These are phyloP conservation scores for Glutinoglossum americanum DNA, from an alignment of 495 filamentous ascomycete species.

Conservation along the genomic window DNA sequence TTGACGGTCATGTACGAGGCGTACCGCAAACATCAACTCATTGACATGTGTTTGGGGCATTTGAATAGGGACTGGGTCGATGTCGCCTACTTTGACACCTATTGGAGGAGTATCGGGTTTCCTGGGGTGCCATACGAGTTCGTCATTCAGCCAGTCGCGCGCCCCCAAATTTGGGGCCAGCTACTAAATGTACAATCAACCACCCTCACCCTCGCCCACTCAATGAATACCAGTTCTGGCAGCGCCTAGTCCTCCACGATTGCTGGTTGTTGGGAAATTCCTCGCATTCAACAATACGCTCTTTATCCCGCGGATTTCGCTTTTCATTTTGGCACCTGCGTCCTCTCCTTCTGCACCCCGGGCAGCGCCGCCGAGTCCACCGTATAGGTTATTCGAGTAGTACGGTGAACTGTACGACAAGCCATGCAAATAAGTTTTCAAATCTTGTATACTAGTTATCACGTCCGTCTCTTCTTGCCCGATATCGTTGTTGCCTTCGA, in stretches of 20 bases:
- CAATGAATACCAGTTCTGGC: neutral
- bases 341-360: conserved; percentile 40
- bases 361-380: conserved; percentile 9
- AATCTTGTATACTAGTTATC: conserved; percentile 19
- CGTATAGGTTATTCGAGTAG: conserved; percentile 10
- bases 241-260: neutral
- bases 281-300: conserved; percentile 68
- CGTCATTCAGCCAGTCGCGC: neutral
- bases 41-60: neutral
- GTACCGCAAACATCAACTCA: neutral
- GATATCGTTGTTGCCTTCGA: conserved; percentile 17
- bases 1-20: neutral
- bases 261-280: conserved; percentile 30
- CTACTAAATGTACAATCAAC: no score
- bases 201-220: neutral
- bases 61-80: neutral
- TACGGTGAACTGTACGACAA: conserved; percentile 26
- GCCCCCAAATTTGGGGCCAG: no score
- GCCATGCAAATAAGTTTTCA: conserved; percentile 30
- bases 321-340: conserved; percentile 53
- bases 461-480: conserved; percentile 20
- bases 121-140: neutral
- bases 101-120: neutral
- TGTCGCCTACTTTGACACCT: neutral
- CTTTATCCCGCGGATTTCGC: conserved; percentile 82